Evolutionary conservation across 2,329 filamentous ascomycete species (phyloP).

Genomic region (Tolypocladium tropicale): DNA sequence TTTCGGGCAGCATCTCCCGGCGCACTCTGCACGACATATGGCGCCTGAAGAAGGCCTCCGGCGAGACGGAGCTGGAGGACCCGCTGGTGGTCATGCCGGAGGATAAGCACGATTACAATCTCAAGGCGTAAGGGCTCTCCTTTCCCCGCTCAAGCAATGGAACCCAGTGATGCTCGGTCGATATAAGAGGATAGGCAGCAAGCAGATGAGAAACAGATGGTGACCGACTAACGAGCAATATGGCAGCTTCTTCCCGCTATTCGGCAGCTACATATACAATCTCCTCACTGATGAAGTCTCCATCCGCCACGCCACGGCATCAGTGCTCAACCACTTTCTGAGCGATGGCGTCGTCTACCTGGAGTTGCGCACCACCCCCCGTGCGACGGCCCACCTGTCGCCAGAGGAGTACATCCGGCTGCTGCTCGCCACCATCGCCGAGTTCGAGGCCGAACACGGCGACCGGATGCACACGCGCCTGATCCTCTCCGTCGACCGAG

Average conservation of each 20-base stretch:
- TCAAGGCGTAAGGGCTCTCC: slow-evolving; percentile 54
- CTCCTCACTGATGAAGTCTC: slow-evolving; percentile 55
- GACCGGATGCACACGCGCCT: slow-evolving; percentile 47
- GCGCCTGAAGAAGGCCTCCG: slow-evolving; percentile 44
- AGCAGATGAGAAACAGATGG: too few relatives aligned
- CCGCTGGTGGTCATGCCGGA: slow-evolving; percentile 58
- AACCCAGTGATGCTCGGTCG: not conserved
- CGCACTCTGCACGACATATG: slow-evolving; percentile 67
- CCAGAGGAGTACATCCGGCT: slow-evolving; percentile 54
- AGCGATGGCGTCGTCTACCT: slow-evolving; percentile 66
- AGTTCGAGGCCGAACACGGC: slow-evolving; percentile 31
- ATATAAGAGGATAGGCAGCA: too few relatives aligned
- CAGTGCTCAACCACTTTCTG: slow-evolving; percentile 57
- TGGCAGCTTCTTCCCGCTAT: slow-evolving; percentile 63
- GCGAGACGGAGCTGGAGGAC: slow-evolving; percentile 49
- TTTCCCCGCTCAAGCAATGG: too few relatives aligned
- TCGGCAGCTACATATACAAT: slow-evolving; percentile 70
- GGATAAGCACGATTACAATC: slow-evolving; percentile 61
- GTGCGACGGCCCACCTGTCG: slow-evolving; percentile 47
- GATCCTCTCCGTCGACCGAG: slow-evolving; percentile 66
- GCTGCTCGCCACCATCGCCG: slow-evolving; percentile 53
- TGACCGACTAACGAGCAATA: not conserved
- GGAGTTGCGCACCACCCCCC: slow-evolving; percentile 72
- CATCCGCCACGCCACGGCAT: slow-evolving; percentile 50
- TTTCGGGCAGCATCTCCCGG: slow-evolving; percentile 68